Conservation (phyloP, 2,329 filamentous ascomycete species). For the Venturia effusa region DNA sequence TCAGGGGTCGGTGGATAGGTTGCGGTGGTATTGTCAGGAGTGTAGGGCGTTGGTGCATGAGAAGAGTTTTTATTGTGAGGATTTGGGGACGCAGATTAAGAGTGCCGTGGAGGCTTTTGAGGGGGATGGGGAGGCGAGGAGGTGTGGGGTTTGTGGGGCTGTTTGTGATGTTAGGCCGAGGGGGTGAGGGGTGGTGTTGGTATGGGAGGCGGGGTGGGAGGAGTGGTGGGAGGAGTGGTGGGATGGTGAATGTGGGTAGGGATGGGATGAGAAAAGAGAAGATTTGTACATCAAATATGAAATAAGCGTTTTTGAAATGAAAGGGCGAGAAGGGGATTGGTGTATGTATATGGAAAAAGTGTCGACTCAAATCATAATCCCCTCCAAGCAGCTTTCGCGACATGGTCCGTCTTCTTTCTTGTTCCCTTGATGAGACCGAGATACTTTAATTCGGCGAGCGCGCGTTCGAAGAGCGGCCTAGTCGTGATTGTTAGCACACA, state of each 20-base stretch:
- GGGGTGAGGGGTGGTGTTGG: not conserved
- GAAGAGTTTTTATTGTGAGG: slow-evolving; percentile 74
- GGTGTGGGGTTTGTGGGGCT: slow-evolving; percentile 64
- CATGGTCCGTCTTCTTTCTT: slow-evolving; percentile 84
- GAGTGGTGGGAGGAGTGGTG: not conserved
- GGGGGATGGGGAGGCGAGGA: slow-evolving; percentile 56
- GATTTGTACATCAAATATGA: no score
- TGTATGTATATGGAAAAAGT: no score
- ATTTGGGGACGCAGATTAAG: slow-evolving; percentile 92
- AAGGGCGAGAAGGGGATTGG: not conserved
- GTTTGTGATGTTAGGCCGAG: slow-evolving; percentile 54
- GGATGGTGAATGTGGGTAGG: not conserved
- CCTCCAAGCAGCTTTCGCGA: slow-evolving; percentile 74
- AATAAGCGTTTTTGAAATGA: not conserved
- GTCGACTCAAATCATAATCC: slow-evolving; percentile 46
- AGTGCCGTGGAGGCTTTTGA: slow-evolving; percentile 76
- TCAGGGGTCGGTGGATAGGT: slow-evolving; percentile 56
- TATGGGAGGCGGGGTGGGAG: not conserved
- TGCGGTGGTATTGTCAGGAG: slow-evolving; percentile 80
- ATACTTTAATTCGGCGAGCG: slow-evolving; percentile 70
- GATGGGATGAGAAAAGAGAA: not conserved
- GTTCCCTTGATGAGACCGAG: slow-evolving; percentile 83
- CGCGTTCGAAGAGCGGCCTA: slow-evolving; percentile 70
- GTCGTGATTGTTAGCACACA: not conserved
- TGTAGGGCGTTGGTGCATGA: slow-evolving; percentile 73